Evolutionary conservation across 2,329 filamentous ascomycete species (phyloP).

Genomic region (Xylariaceae sp.): DNA sequence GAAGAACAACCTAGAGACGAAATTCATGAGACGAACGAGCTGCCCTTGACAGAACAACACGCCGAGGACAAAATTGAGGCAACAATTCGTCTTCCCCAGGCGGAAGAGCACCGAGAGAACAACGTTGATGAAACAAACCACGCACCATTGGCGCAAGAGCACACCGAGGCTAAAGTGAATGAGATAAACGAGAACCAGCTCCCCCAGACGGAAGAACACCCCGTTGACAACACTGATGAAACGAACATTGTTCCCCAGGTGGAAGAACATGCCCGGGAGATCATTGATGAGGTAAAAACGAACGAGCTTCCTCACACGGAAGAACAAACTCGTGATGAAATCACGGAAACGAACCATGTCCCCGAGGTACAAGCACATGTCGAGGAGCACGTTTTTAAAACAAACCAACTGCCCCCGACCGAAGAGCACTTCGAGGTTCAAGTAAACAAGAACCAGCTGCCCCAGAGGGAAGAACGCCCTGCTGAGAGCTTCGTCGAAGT

Average conservation of each 20-base stretch:
- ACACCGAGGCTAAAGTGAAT: neutral
- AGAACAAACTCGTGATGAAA: neutral
- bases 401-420: neutral
- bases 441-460: neutral
- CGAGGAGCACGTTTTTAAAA: neutral
- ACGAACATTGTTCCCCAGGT: neutral
- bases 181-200: neutral
- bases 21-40: neutral
- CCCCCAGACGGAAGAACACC: neutral
- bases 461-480: neutral
- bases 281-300: neutral
- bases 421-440: neutral
- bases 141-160: neutral
- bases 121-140: neutral
- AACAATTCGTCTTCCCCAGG: neutral
- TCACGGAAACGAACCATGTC: no score
- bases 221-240: neutral
- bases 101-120: neutral
- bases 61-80: neutral
- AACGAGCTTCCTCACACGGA: neutral
- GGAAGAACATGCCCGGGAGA: neutral
- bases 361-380: neutral
- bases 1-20: neutral
- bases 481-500: neutral
- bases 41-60: neutral